These are phyloP conservation scores for Metarhizium guizhouense DNA, from an alignment of 2,329 filamentous ascomycete species.

Conservation along the genomic window DNA sequence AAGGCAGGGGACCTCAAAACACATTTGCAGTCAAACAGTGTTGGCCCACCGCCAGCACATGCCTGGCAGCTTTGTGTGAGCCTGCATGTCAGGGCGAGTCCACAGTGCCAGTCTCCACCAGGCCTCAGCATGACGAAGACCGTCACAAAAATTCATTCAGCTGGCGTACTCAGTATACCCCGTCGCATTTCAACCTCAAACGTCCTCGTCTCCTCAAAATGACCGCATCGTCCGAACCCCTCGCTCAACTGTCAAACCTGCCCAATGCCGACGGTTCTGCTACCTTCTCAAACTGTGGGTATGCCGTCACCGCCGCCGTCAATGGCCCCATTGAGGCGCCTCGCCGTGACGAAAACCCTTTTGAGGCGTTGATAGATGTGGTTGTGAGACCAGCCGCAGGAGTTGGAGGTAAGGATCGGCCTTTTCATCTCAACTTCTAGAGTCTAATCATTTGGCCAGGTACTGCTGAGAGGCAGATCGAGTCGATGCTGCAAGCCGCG, in stretches of 20 bases:
- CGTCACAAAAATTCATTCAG: not conserved
- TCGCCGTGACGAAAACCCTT: slow-evolving; percentile 81
- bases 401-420: slow-evolving; percentile 55
- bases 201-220: slow-evolving; percentile 21
- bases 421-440: not conserved
- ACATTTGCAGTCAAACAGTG: not conserved
- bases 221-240: slow-evolving; percentile 37
- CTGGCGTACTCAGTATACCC: not conserved
- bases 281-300: slow-evolving; percentile 65
- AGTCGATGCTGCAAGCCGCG: slow-evolving; percentile 63
- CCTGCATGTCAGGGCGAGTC: no score
- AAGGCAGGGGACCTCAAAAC: not conserved
- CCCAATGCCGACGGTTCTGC: slow-evolving; percentile 72
- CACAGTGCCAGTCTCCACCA: no score
- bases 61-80: no score
- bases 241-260: slow-evolving; percentile 48
- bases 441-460: slow-evolving; percentile 27
- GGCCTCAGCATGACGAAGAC: no score
- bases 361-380: slow-evolving; percentile 85
- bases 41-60: no score
- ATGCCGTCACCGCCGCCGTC: slow-evolving; percentile 74
- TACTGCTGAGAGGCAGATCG: slow-evolving; percentile 72
- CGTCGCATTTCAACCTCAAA: not conserved
- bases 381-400: slow-evolving; percentile 79
- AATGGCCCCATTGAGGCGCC: slow-evolving; percentile 90